Evolutionary conservation across 805 yeast species (phyloP).

Genomic region (Nadsonia fulvescens): DNA sequence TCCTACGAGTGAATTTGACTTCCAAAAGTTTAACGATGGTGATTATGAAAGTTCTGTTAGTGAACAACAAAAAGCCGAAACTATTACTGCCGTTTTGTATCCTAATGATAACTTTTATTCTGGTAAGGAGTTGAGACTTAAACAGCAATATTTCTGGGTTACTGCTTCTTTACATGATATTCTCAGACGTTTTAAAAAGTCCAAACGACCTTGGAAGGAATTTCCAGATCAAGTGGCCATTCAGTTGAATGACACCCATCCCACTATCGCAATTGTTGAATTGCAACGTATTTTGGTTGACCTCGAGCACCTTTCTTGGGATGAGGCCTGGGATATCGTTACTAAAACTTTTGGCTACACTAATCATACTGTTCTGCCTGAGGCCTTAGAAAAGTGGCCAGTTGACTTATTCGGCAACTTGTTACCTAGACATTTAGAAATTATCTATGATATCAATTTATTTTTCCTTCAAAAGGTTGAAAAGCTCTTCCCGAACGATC

Average conservation of each 20-base stretch:
- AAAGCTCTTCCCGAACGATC: slow-evolving; percentile 55
- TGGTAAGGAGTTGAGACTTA: slow-evolving; percentile 81
- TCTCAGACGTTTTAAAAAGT: slow-evolving; percentile 73
- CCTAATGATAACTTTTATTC: slow-evolving; percentile 86
- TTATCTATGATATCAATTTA: slow-evolving; percentile 71
- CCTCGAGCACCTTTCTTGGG: slow-evolving; percentile 67
- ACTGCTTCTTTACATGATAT: slow-evolving; percentile 86
- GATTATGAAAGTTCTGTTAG: slow-evolving; percentile 73
- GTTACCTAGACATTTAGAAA: slow-evolving; percentile 82
- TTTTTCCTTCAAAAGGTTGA: slow-evolving; percentile 63
- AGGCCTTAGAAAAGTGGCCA: slow-evolving; percentile 94
- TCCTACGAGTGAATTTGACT: slow-evolving; percentile 85
- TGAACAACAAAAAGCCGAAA: slow-evolving; percentile 76
- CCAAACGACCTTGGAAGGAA: slow-evolving; percentile 58
- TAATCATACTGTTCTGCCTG: slow-evolving; percentile 87
- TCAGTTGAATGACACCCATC: slow-evolving; percentile 90
- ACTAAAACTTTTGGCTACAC: slow-evolving; percentile 75
- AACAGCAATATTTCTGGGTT: slow-evolving; percentile 95
- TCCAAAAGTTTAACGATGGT: slow-evolving; percentile 77
- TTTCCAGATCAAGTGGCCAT: slow-evolving; percentile 78
- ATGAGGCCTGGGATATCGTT: slow-evolving; percentile 71
- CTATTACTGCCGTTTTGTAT: slow-evolving; percentile 80
- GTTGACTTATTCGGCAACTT: slow-evolving; percentile 58
- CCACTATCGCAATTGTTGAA: slow-evolving; percentile 81
- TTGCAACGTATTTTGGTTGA: slow-evolving; percentile 75